Base-by-base conservation (phyloP, 2,329 filamentous ascomycete genomes). In the Pseudogymnoascus sp. region DNA sequence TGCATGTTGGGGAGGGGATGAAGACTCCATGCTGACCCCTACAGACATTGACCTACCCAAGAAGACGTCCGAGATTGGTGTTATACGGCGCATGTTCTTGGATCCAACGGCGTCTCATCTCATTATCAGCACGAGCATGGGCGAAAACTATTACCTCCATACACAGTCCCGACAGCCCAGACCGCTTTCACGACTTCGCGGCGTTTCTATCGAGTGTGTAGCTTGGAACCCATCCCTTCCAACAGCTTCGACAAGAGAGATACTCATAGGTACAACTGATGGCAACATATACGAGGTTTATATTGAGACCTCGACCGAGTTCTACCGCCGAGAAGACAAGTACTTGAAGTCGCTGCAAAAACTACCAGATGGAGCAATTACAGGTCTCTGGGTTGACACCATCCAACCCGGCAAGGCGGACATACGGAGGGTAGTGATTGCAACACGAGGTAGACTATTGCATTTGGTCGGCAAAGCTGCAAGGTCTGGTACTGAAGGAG, bases 61-160 rank as follows among this genome's bases (percentile, higher is more conserved):
- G 78, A 94, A 93, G 71, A 85, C 91, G 13, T 88, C 91, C 38
- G 93, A 99, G 74, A 84, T 94, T 64, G 94, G 94, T 68, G 84
- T 96, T 60, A 97, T 99, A 71, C 88, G 90, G 68, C 91, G 90
- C 78, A 91, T 99, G 84, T 99, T 99, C 78, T 89, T 99, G 7
- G 94, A 99, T 72, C 93, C 94, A 29, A 96, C 93, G 9, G 94
- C 94, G 29, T 97, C 92, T 5, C 94, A 99, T 77, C 81, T 99
- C 29, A 84, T 99, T 66, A 86, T 99, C 68, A 92, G 89, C 73
- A 99, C 94, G 2, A 89, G 91, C 4, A 84, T 92, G 41, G 92
- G 92, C 73, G 94, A 99, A 75, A 97, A 96, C 77, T 99, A 92
- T 79, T 99, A 99, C 75, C 88, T 99, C 8, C 94, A 99, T 74